Conservation (phyloP, 73 alveolate genomes). For the Tetrahymena elliotti region DNA sequence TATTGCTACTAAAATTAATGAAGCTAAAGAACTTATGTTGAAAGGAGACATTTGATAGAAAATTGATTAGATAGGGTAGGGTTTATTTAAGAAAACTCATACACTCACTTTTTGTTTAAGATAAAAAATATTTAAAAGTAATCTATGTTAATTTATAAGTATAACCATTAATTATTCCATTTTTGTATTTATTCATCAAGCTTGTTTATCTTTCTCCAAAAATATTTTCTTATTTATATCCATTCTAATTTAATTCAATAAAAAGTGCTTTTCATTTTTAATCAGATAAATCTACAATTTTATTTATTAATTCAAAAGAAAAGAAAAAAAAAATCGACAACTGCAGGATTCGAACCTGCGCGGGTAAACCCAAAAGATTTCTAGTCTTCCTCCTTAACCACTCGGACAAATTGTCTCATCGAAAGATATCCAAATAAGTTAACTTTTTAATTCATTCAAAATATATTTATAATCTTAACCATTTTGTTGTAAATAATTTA, state of each 20-base stretch:
- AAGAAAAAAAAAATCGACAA: conserved; percentile 5
- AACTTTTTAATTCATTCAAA: no score
- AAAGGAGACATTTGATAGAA: not conserved
- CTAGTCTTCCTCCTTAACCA: conserved; percentile 58
- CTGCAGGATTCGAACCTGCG: conserved; percentile 67
- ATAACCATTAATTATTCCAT: no score
- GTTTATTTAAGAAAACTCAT: no score
- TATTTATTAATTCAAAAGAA: not conserved
- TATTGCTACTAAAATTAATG: conserved; percentile 80
- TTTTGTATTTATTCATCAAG: no score
- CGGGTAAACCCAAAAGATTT: conserved; percentile 52
- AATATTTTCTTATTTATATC: no score
- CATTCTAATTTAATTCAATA: no score
- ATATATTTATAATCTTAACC: no score
- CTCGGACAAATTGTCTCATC: conserved; percentile 45
- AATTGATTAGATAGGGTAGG: not conserved
- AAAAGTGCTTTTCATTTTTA: no score
- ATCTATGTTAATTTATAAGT: no score
- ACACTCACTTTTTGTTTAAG: not conserved
- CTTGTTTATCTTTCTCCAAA: no score
- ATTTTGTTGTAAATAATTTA: no score
- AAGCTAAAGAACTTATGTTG: conserved; percentile 73
- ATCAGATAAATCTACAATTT: not conserved
- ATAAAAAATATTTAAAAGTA: no score
- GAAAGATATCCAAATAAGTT: not conserved